Percentiles rank a stretch among this genome's conserved stretches.
phyloP scores from a whole-genome alignment of 2,329 filamentous ascomycete species.

The Aspergillus sp. region DNA sequence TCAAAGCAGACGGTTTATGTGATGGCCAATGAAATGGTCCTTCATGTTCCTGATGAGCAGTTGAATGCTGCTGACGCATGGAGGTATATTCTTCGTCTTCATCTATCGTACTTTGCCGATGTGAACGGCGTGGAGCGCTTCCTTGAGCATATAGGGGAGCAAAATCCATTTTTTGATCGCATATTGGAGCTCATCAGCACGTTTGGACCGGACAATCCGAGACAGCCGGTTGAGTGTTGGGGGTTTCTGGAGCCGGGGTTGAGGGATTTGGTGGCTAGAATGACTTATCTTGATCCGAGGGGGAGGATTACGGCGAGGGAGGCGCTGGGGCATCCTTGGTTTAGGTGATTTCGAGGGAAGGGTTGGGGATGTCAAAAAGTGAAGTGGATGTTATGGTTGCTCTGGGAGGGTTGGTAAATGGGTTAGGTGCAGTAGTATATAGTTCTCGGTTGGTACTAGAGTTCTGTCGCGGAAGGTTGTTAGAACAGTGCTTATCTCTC shows the following conservation, averaged over 20 bases:
- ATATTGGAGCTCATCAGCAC: constrained; percentile 41
- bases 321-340: constrained; percentile 37
- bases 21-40: constrained; percentile 33
- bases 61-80: constrained; percentile 26
- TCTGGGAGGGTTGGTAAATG: too few relatives aligned
- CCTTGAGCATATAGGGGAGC: constrained; percentile 44
- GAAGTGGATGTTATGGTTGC: too few relatives aligned
- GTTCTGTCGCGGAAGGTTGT: too few relatives aligned
- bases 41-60: constrained; percentile 26
- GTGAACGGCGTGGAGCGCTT: constrained; percentile 38
- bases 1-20: constrained; percentile 29
- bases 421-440: too few relatives aligned
- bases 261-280: constrained; percentile 29
- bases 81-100: constrained; percentile 32
- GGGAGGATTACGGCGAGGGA: constrained; percentile 32
- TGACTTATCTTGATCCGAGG: constrained; percentile 36
- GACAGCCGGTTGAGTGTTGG: constrained; percentile 46
- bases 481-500: too few relatives aligned
- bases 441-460: too few relatives aligned
- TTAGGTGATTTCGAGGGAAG: background rate
- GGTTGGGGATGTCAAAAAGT: too few relatives aligned
- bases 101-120: constrained; percentile 50
- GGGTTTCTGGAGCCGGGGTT: constrained; percentile 41
- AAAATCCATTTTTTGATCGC: constrained; percentile 43
- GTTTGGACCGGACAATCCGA: constrained; percentile 43